Evolutionary conservation across 2,329 filamentous ascomycete genomes (phyloP).

Genomic region (Sphaceloma murrayae): DNA sequence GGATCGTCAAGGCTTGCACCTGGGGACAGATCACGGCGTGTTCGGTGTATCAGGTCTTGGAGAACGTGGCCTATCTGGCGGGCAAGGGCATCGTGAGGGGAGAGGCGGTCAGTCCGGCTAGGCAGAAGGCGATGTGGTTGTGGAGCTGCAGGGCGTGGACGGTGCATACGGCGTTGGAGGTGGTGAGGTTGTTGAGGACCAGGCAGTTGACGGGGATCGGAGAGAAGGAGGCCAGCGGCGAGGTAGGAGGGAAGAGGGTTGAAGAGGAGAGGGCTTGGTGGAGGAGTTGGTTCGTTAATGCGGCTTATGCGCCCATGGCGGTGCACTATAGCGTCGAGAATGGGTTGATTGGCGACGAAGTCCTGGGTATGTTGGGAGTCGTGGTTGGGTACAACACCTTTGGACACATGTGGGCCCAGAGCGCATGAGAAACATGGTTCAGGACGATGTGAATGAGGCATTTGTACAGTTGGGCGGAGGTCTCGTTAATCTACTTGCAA

Average conservation of each 20-base stretch:
- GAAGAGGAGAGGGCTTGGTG: slow-evolving; percentile 34
- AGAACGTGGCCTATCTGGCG: slow-evolving; percentile 73
- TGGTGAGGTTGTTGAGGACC: slow-evolving; percentile 49
- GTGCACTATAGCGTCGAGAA: slow-evolving; percentile 19
- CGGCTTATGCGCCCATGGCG: slow-evolving; percentile 18
- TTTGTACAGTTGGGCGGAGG: too few species aligned
- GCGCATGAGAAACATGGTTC: background rate
- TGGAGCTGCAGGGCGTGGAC: slow-evolving; percentile 77
- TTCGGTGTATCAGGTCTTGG: slow-evolving; percentile 63
- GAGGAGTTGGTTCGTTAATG: slow-evolving; percentile 18
- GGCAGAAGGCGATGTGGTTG: slow-evolving; percentile 52
- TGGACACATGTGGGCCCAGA: slow-evolving; percentile 18
- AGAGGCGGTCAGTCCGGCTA: slow-evolving; percentile 25
- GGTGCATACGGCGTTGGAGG: slow-evolving; percentile 65
- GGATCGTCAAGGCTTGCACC: slow-evolving; percentile 43
- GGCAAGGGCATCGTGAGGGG: slow-evolving; percentile 57
- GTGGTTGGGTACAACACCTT: slow-evolving; percentile 17
- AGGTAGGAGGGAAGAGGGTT: slow-evolving; percentile 37
- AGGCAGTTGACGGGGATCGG: slow-evolving; percentile 35
- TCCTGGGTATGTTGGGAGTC: slow-evolving; percentile 17
- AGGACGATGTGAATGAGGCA: slow-evolving; percentile 1
- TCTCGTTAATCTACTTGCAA: too few species aligned
- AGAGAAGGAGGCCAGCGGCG: slow-evolving; percentile 27
- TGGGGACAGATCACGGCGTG: slow-evolving; percentile 60
- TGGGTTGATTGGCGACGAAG: slow-evolving; percentile 17